These are phyloP conservation scores for Centrapalus pauciflorus DNA, from an alignment of 129 eudicot species.

Conservation along the genomic window DNA sequence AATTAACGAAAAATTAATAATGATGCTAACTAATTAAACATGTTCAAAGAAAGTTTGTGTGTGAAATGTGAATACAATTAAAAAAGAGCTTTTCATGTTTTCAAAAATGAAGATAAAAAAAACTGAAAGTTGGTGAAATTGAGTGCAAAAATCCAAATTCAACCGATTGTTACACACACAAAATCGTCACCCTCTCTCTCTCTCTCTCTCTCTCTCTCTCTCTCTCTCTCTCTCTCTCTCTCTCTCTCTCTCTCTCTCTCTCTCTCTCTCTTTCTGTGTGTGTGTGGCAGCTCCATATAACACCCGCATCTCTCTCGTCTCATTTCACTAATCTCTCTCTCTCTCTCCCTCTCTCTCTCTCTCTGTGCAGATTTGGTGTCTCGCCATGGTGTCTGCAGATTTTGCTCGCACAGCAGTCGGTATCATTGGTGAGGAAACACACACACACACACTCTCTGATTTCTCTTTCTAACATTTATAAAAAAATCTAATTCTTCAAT, in stretches of 20 bases:
- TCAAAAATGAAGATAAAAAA: too few relatives aligned
- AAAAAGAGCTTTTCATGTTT: too few relatives aligned
- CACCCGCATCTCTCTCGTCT: not conserved
- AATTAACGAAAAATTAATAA: too few relatives aligned
- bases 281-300: not conserved
- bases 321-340: not conserved
- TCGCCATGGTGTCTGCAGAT: conserved; percentile 36
- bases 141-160: conserved; percentile 1
- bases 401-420: conserved; percentile 32
- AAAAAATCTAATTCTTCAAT: not conserved
- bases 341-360: not conserved
- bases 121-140: not conserved
- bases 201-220: not conserved
- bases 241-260: not conserved
- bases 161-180: not conserved
- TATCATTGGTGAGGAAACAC: conserved; percentile 15
- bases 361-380: not conserved
- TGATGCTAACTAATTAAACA: too few relatives aligned
- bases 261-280: not conserved
- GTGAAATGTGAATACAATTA: too few relatives aligned
- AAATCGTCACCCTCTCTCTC: conserved; percentile 23
- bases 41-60: too few relatives aligned
- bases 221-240: not conserved
- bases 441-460: not conserved
- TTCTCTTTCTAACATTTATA: not conserved